Evolutionary conservation across 2,329 filamentous ascomycete species (phyloP), one percentile per base, ranked within the genome.

Genomic region (Uncinocarpus reesii): DNA sequence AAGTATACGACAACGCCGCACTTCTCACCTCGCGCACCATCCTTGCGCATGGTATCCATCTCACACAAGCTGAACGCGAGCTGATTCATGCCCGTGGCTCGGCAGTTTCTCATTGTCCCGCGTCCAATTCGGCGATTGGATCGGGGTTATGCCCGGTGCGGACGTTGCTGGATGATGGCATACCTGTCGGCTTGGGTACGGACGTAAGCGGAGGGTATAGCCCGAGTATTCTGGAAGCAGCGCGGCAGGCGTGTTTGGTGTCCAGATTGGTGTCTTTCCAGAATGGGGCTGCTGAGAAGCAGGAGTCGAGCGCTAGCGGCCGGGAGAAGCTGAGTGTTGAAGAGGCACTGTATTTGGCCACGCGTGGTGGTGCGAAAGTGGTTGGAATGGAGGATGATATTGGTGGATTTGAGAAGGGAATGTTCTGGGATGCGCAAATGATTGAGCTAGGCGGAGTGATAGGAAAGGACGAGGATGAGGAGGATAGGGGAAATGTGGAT

Each of bases 181-280:
- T 96, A 38, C 79, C 78, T 0, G 80, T 95, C 4, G 90, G 92
- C 0, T 69, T 98, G 0, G 92, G 92, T 0, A 96, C 90, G 0
- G 92, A 98, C 64, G 80, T 96, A 50, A 85, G 80, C 57, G 92
- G 90, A 2, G 92, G 92, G 0, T 95, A 90, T 63, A 85, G 80
- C 48, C 76, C 86, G 0, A 86, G 80, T 52, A 77, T 96, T 7
- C 75, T 96, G 0, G 85, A 92, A 55, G 81, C 86, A n/a, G 86
- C 82, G 36, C 71, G 89, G 11, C 85, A 92, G 60, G 87, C 90
- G 0, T 77, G 80, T 43, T 75, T 95, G 52, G 86, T 90, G 1
- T 86, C 81, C 54, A 72, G 89, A 24, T 84, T 71, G 69, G 84
- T 40, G 76, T 82, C 20, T 78, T 86, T 72, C 62, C 66, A 5